Percentiles rank a stretch among this genome's conserved stretches.
Evolutionary conservation across 495 filamentous ascomycete species (phyloP).

Genomic region (Astrocystis sublimbata): DNA sequence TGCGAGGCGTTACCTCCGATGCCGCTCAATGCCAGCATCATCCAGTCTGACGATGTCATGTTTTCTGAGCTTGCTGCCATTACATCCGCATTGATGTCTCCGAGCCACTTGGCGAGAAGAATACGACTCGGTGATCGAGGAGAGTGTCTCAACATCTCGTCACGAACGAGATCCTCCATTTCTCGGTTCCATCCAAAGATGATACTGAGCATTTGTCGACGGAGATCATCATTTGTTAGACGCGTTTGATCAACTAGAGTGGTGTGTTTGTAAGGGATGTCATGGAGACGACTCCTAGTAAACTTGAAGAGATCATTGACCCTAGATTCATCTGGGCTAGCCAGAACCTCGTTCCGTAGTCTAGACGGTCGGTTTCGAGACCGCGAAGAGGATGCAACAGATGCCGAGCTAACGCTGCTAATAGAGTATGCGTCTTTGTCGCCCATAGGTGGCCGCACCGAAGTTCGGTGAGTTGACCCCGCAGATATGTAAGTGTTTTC

Average conservation of each 20-base stretch:
- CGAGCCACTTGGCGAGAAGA: slow-evolving; percentile 87
- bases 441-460: slow-evolving; percentile 37
- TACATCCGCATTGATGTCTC: slow-evolving; percentile 77
- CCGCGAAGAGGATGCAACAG: slow-evolving; percentile 64
- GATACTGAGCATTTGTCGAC: slow-evolving; percentile 86
- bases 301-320: slow-evolving; percentile 69
- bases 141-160: slow-evolving; percentile 79
- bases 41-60: slow-evolving; percentile 91
- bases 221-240: slow-evolving; percentile 79
- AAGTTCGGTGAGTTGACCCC: slow-evolving; percentile 55
- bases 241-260: slow-evolving; percentile 60
- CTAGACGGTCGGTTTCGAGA: slow-evolving; percentile 66
- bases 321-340: slow-evolving; percentile 58
- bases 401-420: slow-evolving; percentile 56
- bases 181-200: slow-evolving; percentile 96
- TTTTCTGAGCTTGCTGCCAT: slow-evolving; percentile 79
- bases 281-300: slow-evolving; percentile 69
- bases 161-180: slow-evolving; percentile 76
- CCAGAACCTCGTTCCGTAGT: slow-evolving; percentile 78
- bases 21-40: slow-evolving; percentile 88
- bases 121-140: slow-evolving; percentile 72
- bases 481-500: slow-evolving; percentile 65
- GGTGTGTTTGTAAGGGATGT: slow-evolving; percentile 74
- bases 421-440: slow-evolving; percentile 61
- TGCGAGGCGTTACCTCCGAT: slow-evolving; percentile 79